Conservation (phyloP, 129 eudicot genomes). For the Gnaphalium uliginosum region DNA sequence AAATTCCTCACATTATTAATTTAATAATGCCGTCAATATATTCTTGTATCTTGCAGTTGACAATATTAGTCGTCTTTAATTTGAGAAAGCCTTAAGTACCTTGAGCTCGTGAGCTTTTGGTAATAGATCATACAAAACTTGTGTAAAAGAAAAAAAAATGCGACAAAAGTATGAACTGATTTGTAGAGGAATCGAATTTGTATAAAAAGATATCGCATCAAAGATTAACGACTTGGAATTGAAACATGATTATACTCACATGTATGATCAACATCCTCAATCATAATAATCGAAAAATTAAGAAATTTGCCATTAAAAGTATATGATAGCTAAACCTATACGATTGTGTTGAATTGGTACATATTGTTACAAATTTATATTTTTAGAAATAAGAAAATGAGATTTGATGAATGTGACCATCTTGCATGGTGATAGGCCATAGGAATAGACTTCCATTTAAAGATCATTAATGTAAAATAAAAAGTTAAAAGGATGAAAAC, state of each 20-base stretch:
- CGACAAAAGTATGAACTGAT: neutral
- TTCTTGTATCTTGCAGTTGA: too few species aligned
- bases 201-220: too few species aligned
- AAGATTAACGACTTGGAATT: too few species aligned
- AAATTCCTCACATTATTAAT: neutral
- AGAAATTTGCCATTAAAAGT: neutral
- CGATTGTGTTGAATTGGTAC: neutral
- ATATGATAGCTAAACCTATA: neutral
- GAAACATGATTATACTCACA: too few species aligned
- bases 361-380: neutral
- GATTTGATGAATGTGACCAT: slow-evolving; percentile 20
- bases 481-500: slow-evolving; percentile 30
- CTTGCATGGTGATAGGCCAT: neutral
- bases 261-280: too few species aligned
- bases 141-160: neutral
- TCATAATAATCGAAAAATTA: too few species aligned
- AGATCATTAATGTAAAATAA: slow-evolving; percentile 4
- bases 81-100: too few species aligned
- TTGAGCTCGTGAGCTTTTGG: too few species aligned
- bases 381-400: neutral
- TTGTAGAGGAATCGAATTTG: too few species aligned
- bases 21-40: too few species aligned
- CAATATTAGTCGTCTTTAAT: too few species aligned
- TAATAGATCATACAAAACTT: too few species aligned
- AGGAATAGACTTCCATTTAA: neutral